Conservation (phyloP, 2,329 filamentous ascomycete genomes). For the Lecanicillium sp. region DNA sequence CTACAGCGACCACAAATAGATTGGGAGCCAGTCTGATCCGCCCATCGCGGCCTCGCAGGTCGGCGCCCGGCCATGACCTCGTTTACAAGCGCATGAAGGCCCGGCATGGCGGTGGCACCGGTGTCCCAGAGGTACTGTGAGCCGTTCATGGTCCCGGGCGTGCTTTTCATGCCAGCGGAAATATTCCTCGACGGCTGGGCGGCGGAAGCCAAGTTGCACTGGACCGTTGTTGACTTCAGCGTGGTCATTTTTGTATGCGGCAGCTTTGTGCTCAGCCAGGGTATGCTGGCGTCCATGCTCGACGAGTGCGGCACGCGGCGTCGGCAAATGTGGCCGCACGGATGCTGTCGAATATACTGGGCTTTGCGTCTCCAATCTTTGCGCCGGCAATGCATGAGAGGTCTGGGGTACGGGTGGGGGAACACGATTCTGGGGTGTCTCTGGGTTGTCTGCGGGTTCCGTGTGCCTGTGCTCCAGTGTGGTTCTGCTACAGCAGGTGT, state of each 20-base stretch:
- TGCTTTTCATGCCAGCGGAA: constrained; percentile 33
- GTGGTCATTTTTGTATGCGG: constrained; percentile 46
- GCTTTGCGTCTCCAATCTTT: constrained; percentile 19
- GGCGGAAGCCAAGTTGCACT: constrained; percentile 44
- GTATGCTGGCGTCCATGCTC: constrained; percentile 42
- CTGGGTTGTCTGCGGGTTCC: neutral
- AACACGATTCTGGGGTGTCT: constrained; percentile 4
- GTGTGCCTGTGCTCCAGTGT: constrained; percentile 1
- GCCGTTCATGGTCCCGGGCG: constrained; percentile 48
- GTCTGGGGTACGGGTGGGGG: constrained; percentile 18
- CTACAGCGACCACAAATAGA: too few relatives aligned
- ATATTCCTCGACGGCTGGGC: constrained; percentile 37
- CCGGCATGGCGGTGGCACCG: neutral
- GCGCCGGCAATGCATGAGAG: constrained; percentile 17
- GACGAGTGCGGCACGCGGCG: constrained; percentile 18
- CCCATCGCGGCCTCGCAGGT: constrained; percentile 29
- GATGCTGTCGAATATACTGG: constrained; percentile 17
- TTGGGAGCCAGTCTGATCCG: too few relatives aligned
- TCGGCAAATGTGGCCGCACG: constrained; percentile 17
- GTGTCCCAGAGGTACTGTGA: constrained; percentile 40
- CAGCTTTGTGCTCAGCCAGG: constrained; percentile 46
- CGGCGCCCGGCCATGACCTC: constrained; percentile 32
- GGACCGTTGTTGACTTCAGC: constrained; percentile 54
- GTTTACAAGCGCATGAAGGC: constrained; percentile 24
- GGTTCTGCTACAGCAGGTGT: too few relatives aligned